Evolutionary conservation across 2,329 filamentous ascomycete species (phyloP).

Genomic region (Arthrinium puccinioides): DNA sequence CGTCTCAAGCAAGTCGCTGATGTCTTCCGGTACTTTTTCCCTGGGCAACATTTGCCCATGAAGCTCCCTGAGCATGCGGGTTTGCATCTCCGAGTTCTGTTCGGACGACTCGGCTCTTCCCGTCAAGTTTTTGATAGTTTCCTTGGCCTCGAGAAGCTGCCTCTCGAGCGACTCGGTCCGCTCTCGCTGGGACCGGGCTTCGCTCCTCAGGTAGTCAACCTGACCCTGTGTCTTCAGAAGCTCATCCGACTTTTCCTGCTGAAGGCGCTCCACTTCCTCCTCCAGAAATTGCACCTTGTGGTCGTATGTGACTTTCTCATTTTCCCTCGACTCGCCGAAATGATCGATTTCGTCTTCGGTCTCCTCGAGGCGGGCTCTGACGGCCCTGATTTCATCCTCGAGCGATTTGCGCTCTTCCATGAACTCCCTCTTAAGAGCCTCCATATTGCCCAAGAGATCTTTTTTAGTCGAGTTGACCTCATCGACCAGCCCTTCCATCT

Average conservation of each 20-base stretch:
- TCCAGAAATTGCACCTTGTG: constrained; percentile 62
- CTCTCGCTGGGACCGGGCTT: constrained; percentile 52
- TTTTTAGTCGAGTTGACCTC: constrained; percentile 89
- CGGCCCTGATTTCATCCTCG: constrained; percentile 69
- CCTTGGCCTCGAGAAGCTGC: constrained; percentile 47
- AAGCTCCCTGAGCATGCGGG: constrained; percentile 49
- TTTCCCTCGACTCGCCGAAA: constrained; percentile 73
- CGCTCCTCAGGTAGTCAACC: constrained; percentile 54
- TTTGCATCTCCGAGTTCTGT: constrained; percentile 43
- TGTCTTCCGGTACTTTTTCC: constrained; percentile 46
- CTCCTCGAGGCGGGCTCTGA: constrained; percentile 76
- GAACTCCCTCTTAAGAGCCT: constrained; percentile 85
- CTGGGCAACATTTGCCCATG: constrained; percentile 50
- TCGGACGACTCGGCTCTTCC: constrained; percentile 44
- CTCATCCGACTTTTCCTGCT: constrained; percentile 50
- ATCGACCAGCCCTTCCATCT: constrained; percentile 63
- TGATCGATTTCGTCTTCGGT: constrained; percentile 88
- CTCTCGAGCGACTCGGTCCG: constrained; percentile 51
- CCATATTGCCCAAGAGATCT: constrained; percentile 90
- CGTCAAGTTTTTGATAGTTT: constrained; percentile 43
- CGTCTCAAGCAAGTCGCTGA: constrained; percentile 50
- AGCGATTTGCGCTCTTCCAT: constrained; percentile 75
- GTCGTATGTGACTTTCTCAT: constrained; percentile 67
- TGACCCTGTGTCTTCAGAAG: constrained; percentile 52
- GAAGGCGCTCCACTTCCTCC: constrained; percentile 60